These are phyloP conservation scores for Hypoxylon sp. DNA, from an alignment of 2,329 filamentous ascomycete genomes.

Conservation along the genomic window DNA sequence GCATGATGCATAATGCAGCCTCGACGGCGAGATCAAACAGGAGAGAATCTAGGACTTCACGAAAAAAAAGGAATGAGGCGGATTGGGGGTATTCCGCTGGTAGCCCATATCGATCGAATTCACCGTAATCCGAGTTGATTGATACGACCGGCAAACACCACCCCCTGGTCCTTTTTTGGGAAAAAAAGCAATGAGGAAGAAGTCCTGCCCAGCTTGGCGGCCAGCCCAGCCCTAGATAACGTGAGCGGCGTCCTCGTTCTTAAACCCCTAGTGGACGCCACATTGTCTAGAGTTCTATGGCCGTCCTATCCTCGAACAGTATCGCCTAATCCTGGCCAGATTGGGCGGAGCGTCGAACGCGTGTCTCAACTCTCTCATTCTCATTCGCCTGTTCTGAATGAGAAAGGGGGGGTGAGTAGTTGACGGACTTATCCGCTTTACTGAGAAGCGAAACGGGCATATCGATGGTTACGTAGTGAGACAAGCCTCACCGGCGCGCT, in stretches of 20 bases:
- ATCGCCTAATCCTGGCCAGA: background rate
- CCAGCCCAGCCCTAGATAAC: conserved; percentile 21
- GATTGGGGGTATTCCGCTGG: background rate
- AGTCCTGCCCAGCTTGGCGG: background rate
- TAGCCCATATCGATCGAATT: background rate
- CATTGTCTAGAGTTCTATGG: conserved; percentile 3
- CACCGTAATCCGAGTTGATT: conserved; percentile 8
- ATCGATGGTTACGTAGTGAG: background rate
- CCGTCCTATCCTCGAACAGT: conserved; percentile 9
- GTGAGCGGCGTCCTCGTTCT: conserved; percentile 1
- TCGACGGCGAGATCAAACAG: background rate
- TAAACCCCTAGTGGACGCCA: conserved; percentile 27
- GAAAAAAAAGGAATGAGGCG: background rate
- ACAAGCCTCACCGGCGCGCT: background rate
- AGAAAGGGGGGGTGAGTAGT: background rate
- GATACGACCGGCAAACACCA: background rate
- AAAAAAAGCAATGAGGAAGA: conserved; percentile 15
- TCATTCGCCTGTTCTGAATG: conserved; percentile 2
- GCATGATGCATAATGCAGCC: background rate
- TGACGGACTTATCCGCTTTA: conserved; percentile 8
- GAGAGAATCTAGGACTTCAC: background rate
- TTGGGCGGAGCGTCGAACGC: background rate
- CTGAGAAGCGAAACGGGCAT: background rate
- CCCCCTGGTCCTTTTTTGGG: background rate
- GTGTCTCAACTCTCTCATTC: conserved; percentile 13